These are phyloP conservation scores for Paramecium sexaurelia DNA, from an alignment of 73 alveolate genomes.

Conservation along the genomic window DNA sequence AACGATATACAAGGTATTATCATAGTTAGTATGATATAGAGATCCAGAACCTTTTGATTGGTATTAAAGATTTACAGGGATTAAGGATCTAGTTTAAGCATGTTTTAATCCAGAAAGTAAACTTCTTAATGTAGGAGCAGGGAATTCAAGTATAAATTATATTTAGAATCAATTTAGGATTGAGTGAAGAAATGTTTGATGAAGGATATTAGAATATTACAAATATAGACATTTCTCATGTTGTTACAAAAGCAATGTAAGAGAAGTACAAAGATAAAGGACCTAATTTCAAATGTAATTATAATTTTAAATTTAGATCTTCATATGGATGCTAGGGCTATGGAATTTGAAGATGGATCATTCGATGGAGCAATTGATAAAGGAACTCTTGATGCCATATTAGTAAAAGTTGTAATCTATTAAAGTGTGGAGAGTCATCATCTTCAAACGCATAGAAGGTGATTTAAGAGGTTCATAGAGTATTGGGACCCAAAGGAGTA, in stretches of 20 bases:
- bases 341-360: conserved; percentile 88
- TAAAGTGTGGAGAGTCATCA: conserved; percentile 95
- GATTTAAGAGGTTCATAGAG: conserved; percentile 92
- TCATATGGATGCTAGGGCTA: conserved; percentile 93
- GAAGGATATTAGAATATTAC: conserved; percentile 95
- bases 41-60: conserved; percentile 98
- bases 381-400: conserved; percentile 94
- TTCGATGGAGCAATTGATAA: conserved; percentile 95
- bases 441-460: conserved; percentile 92
- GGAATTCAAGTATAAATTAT: conserved; percentile 83
- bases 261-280: conserved; percentile 94
- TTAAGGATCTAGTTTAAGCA: conserved; percentile 91
- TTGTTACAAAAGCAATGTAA: conserved; percentile 95
- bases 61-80: conserved; percentile 95
- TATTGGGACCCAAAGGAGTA: conserved; percentile 94
- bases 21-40: conserved; percentile 49
- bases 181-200: conserved; percentile 98
- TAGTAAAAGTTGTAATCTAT: conserved; percentile 41
- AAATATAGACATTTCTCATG: conserved; percentile 91
- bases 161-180: conserved; percentile 61
- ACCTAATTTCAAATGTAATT: conserved; percentile 85
- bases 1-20: conserved; percentile 89
- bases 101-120: conserved; percentile 89
- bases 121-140: conserved; percentile 93
- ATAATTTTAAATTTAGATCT: conserved; percentile 10